Evolutionary conservation across 2,329 filamentous ascomycete genomes (phyloP).

Genomic region (Alternaria sp.): DNA sequence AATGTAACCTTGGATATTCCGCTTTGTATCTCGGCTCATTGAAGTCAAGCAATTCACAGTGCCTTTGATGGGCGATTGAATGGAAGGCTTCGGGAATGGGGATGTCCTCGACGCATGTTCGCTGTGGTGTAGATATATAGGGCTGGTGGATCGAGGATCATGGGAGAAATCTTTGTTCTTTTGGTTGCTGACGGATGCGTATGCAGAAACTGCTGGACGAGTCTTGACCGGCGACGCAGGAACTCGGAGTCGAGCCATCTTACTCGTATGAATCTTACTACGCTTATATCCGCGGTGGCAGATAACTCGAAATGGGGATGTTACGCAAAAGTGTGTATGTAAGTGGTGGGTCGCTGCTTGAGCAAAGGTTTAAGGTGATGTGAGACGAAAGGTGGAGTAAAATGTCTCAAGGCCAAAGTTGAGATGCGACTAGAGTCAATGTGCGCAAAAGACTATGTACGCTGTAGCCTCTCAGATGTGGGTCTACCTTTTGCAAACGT

Average conservation of each 20-base stretch:
- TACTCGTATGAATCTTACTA: not conserved
- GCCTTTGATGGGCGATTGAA: not conserved
- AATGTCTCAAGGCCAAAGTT: not conserved
- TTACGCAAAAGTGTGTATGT: not conserved
- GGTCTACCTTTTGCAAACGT: not conserved
- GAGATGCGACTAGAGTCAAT: not conserved
- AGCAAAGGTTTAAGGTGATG: not conserved
- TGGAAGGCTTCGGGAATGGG: not conserved
- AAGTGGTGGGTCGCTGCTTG: not conserved
- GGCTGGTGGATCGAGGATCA: not conserved
- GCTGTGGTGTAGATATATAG: not conserved
- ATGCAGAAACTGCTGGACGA: not conserved
- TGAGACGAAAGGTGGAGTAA: slow-evolving; percentile 1
- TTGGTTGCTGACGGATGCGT: not conserved
- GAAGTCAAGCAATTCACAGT: slow-evolving; percentile 5
- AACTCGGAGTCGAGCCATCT: slow-evolving; percentile 8
- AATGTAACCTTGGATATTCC: slow-evolving; percentile 15
- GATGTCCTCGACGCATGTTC: not conserved
- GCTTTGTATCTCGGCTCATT: slow-evolving; percentile 4
- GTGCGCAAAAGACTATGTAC: not conserved
- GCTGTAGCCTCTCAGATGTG: not conserved
- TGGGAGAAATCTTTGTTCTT: no score
- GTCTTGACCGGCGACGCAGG: not conserved
- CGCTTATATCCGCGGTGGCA: not conserved
- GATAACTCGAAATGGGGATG: not conserved